Conservation (phyloP, 352 stramenopile species). For the Pythium rishiriense region DNA sequence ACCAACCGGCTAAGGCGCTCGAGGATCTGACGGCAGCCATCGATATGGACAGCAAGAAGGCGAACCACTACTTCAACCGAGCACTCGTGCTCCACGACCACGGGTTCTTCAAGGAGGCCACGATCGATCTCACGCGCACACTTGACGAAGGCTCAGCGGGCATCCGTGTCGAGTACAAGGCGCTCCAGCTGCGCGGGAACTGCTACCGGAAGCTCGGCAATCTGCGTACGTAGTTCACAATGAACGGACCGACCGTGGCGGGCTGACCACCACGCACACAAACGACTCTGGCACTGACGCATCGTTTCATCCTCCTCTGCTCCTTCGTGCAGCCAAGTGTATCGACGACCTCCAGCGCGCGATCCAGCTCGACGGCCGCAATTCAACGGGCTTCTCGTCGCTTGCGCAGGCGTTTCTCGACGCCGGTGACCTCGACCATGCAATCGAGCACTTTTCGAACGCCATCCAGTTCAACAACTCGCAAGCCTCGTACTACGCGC, state of each 20-base stretch:
- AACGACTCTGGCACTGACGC: background rate
- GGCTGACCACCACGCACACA: too few species aligned
- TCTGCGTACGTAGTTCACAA: conserved; percentile 24
- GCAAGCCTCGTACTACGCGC: conserved; percentile 61
- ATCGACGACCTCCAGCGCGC: conserved; percentile 73
- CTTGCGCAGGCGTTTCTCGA: conserved; percentile 74
- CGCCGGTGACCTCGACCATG: conserved; percentile 45
- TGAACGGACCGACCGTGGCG: background rate
- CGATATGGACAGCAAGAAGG: conserved; percentile 73
- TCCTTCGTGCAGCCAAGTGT: conserved; percentile 36
- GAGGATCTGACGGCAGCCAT: conserved; percentile 71
- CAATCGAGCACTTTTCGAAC: conserved; percentile 58
- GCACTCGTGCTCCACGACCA: conserved; percentile 68
- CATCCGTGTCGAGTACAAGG: conserved; percentile 64
- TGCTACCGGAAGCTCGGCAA: conserved; percentile 65
- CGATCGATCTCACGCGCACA: conserved; percentile 69
- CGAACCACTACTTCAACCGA: conserved; percentile 73
- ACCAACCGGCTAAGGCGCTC: conserved; percentile 50
- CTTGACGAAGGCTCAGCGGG: conserved; percentile 69
- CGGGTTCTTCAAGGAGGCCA: conserved; percentile 64
- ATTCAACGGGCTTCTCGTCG: conserved; percentile 54
- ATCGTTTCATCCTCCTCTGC: background rate
- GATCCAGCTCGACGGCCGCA: conserved; percentile 71
- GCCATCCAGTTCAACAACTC: conserved; percentile 67
- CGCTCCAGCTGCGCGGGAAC: conserved; percentile 63